Evolutionary conservation across 2,329 filamentous ascomycete species (phyloP).

Genomic region (Talaromyces marneffei): DNA sequence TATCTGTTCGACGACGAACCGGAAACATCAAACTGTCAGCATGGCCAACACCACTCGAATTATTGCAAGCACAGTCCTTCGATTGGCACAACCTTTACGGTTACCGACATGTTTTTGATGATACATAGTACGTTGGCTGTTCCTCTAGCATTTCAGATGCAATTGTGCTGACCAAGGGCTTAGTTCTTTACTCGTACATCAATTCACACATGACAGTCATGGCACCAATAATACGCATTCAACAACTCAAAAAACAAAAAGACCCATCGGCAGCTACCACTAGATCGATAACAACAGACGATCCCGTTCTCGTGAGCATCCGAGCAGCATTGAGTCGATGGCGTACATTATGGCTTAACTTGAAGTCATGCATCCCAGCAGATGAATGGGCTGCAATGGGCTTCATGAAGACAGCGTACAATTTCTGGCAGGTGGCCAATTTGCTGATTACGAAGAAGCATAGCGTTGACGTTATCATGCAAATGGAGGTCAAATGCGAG

Average conservation of each 20-base stretch:
- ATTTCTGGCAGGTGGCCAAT: slow-evolving; percentile 41
- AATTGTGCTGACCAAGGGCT: not conserved
- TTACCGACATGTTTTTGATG: slow-evolving; percentile 39
- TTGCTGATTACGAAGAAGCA: slow-evolving; percentile 39
- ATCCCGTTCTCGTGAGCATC: slow-evolving; percentile 27
- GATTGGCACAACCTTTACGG: slow-evolving; percentile 23
- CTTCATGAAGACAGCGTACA: slow-evolving; percentile 39
- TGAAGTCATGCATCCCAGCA: slow-evolving; percentile 27
- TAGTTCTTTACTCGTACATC: slow-evolving; percentile 38
- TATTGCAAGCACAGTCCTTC: not conserved
- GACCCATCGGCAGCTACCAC: not conserved
- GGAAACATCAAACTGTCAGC: slow-evolving; percentile 14
- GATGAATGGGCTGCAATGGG: slow-evolving; percentile 38
- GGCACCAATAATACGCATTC: slow-evolving; percentile 24
- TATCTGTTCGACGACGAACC: slow-evolving; percentile 30
- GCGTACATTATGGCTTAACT: slow-evolving; percentile 34
- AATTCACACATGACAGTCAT: slow-evolving; percentile 37
- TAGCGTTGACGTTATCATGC: slow-evolving; percentile 39
- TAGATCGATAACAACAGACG: slow-evolving; percentile 22
- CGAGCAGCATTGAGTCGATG: slow-evolving; percentile 33
- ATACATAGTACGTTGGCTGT: slow-evolving; percentile 32
- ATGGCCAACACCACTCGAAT: not conserved
- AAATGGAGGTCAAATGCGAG: slow-evolving; percentile 41
- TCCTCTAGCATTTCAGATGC: not conserved
- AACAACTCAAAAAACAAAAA: slow-evolving; percentile 2